Evolutionary conservation across 768 basidiomycete species (phyloP).

Genomic region (Hemileccinum impolitum): DNA sequence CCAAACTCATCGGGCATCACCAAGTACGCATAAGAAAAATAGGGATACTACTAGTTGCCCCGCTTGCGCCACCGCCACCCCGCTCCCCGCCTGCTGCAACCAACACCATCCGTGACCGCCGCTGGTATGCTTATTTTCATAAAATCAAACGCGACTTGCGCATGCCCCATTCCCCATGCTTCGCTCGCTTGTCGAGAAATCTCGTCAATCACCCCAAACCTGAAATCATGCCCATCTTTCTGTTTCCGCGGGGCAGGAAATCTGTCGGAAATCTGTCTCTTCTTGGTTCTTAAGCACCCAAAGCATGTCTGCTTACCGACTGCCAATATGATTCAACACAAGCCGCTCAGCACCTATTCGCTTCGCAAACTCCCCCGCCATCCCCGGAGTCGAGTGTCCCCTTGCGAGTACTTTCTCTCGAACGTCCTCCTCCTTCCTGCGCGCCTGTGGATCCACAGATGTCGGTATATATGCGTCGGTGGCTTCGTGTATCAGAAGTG

Average conservation of each 20-base stretch:
- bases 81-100: too few species aligned
- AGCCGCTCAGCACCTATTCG: conserved; percentile 55
- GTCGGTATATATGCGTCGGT: conserved; percentile 71
- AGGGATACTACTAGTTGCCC: too few species aligned
- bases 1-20: too few species aligned
- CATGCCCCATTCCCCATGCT: conserved; percentile 51
- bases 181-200: conserved; percentile 61
- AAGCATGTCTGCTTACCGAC: conserved; percentile 51
- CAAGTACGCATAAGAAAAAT: too few species aligned
- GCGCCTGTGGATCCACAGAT: conserved; percentile 48
- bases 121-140: conserved; percentile 43
- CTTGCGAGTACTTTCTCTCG: conserved; percentile 51
- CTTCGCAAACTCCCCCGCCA: conserved; percentile 76
- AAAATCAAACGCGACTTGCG: conserved; percentile 56
- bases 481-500: conserved; percentile 83
- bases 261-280: conserved; percentile 27
- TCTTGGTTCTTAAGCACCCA: not conserved
- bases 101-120: too few species aligned
- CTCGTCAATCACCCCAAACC: conserved; percentile 51
- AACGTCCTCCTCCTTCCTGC: conserved; percentile 40
- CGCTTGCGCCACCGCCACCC: too few species aligned
- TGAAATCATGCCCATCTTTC: conserved; percentile 28
- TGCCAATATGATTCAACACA: conserved; percentile 76
- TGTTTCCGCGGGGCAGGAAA: conserved; percentile 49
- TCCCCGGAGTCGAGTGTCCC: conserved; percentile 76